Base-by-base conservation (phyloP, 108 stramenopile genomes). In the Cyclotella distinguenda region DNA sequence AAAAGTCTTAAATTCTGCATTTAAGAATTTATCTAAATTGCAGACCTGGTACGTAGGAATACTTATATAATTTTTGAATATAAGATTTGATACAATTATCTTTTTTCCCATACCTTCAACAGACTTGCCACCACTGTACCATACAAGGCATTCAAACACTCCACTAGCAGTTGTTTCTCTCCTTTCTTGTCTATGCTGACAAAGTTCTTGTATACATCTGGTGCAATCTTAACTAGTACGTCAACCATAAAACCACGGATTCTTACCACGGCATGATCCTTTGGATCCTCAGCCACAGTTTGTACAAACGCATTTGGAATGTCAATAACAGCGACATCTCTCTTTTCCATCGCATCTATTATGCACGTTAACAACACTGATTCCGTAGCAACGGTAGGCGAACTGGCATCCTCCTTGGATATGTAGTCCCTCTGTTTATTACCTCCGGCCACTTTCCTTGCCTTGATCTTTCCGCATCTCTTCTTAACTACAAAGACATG, bases 261-360 rank as follows among this genome's bases (percentile, higher is more conserved):
- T 15, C 28, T 31, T 12, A 77, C 51, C 4, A 74, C 38, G 1
- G 63, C 52, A 13, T 38, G 6, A 1, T 66, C 43, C 53, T 47
- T 50, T 3, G 60, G 54, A 27, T 64, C 77, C 0, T 67, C 57
- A 82, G 84, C 0, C n/a, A n/a, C n/a, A n/a, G n/a, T n/a, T n/a
- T n/a, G n/a, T n/a, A n/a, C n/a, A n/a, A n/a, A n/a, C n/a, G 81
- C 79, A 22, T 58, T 64, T 1, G 78, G 79, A 12, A 87, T 44
- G 28, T 87, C 86, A 56, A 68, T 23, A 9, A 71, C 70, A 11
- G 66, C 73, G 0, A 80, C 68, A 30, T 84, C 76, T 15, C 83
- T 36, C n/a, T 52, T 22, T 66, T 84, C 73, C 5, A 67, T 30
- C 13, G 83, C 77, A 49, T 81, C 77, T 36, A 81, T 79, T 8